Evolutionary conservation across 2,329 filamentous ascomycete species (phyloP).

Genomic region (Paracoccidioides brasiliensis): DNA sequence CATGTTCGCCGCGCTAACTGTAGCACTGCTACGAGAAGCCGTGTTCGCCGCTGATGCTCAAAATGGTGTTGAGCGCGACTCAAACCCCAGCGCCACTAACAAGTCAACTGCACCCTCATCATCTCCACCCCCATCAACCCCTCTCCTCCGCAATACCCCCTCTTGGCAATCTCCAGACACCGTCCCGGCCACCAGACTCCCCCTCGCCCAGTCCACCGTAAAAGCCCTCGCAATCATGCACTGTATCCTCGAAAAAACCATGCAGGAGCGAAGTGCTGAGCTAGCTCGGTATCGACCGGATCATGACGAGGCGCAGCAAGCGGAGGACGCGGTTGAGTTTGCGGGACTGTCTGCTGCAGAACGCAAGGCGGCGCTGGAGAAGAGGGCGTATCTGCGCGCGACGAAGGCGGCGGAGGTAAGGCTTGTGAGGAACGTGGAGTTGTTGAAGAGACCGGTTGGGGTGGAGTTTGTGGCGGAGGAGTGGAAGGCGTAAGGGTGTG

Average conservation of each 20-base stretch:
- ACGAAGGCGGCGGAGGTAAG: slow-evolving; percentile 83
- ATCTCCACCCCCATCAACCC: slow-evolving; percentile 16
- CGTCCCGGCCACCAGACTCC: slow-evolving; percentile 56
- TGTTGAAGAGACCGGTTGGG: slow-evolving; percentile 54
- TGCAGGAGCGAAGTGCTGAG: slow-evolving; percentile 51
- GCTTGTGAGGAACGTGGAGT: slow-evolving; percentile 60
- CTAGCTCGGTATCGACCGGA: slow-evolving; percentile 33
- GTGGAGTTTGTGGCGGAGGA: slow-evolving; percentile 17
- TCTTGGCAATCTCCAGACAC: slow-evolving; percentile 69
- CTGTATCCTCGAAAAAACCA: slow-evolving; percentile 57
- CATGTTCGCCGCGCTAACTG: slow-evolving; percentile 91
- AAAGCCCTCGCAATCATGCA: slow-evolving; percentile 92
- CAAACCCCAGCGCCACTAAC: background rate
- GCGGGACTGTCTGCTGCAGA: slow-evolving; percentile 23
- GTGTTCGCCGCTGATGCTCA: slow-evolving; percentile 37
- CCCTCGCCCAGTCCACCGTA: slow-evolving; percentile 69
- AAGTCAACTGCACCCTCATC: slow-evolving; percentile 25
- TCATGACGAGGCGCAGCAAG: slow-evolving; percentile 12
- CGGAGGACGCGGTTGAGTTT: background rate
- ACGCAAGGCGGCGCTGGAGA: slow-evolving; percentile 37
- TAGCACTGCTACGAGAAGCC: slow-evolving; percentile 77
- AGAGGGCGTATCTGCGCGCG: slow-evolving; percentile 51
- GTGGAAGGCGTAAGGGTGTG: slow-evolving; percentile 16
- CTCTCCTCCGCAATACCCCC: slow-evolving; percentile 37
- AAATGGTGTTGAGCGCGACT: background rate